Base-by-base conservation (phyloP, 192 early-diverging fungal genomes). In the Linnemannia schmuckeri region DNA sequence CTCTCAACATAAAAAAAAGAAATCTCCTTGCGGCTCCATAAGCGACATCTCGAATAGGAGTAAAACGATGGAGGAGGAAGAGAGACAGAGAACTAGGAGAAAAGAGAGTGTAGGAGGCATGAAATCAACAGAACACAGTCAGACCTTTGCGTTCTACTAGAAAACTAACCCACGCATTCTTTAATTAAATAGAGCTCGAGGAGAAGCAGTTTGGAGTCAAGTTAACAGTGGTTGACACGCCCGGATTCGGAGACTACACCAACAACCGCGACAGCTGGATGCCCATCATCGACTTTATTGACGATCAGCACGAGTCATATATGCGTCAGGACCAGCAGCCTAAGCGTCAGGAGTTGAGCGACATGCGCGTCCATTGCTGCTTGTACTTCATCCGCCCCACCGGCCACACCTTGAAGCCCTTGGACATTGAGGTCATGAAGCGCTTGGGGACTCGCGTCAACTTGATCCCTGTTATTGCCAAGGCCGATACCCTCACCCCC, bases 401-500 rank as follows among this genome's bases (percentile, higher is more conserved):
- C 70, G 98, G 98, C 55, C 97, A 98, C 92, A 98, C 95, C 22
- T 89, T 97, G 63, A 94, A 94, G 88, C 96, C 97, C 72, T 92
- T 98, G 61, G 98, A 99, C 80, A 95, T 99, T 83, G 96, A 97
- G 81, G 96, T 97, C 75, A 99, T 99, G 98, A 98, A 98, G 93
- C 94, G 95, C 66, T 94, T 99, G 74, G 96, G 97, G 54, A 94
- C 95, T 37, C 95, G 98, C 80, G 97, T 98, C 78, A 99, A 99
- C 90, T 90, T 99, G 85, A 98, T 99, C 83, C 98, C 98, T 41
- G 94, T 98, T 55, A 96, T 99, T 90, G 96, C 98, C 74, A 99
- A 99, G 89, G 97, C 97, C 55, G 98, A 99, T 91, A 99, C 98
- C 47, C 88, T 99, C 86, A 98, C 97, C 61, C 97, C 96, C 35